phyloP scores from a whole-genome alignment of 345 rosid genomes.

The Triadica sebifera region DNA sequence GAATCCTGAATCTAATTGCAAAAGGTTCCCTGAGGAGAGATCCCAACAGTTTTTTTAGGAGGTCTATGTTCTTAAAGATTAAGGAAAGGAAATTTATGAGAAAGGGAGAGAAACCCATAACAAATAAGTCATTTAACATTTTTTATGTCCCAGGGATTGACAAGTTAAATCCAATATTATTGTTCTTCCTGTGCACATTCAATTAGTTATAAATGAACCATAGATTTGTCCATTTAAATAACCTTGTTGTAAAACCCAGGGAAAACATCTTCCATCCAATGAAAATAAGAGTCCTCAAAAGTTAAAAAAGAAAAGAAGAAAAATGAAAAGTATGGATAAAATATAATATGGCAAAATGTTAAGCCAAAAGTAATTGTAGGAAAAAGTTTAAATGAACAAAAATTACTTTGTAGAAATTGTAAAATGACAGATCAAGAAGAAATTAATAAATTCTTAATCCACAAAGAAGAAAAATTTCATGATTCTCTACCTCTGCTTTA shows the following conservation, averaged over 20 bases:
- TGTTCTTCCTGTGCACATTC: neutral
- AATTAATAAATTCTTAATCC: neutral
- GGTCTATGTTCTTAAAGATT: no score
- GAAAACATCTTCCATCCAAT: neutral
- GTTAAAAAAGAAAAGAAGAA: neutral
- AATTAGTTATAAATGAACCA: neutral
- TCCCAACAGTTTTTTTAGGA: no score
- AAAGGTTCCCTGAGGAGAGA: no score
- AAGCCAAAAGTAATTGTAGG: neutral
- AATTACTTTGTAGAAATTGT: neutral
- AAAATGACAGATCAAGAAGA: neutral
- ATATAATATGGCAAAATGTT: neutral
- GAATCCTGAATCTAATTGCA: no score
- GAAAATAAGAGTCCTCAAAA: neutral
- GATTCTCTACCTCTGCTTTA: neutral
- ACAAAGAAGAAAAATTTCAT: neutral
- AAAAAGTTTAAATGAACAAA: neutral
- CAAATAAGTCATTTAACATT: neutral
- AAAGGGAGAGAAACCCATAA: neutral
- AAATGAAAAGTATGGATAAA: neutral
- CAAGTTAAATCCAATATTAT: neutral
- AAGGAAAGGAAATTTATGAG: neutral
- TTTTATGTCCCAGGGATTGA: neutral
- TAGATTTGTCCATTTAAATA: neutral
- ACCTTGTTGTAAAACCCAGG: neutral